These are phyloP conservation scores for Taphrina populina DNA, from an alignment of 1,139 yeast species.

Conservation along the genomic window DNA sequence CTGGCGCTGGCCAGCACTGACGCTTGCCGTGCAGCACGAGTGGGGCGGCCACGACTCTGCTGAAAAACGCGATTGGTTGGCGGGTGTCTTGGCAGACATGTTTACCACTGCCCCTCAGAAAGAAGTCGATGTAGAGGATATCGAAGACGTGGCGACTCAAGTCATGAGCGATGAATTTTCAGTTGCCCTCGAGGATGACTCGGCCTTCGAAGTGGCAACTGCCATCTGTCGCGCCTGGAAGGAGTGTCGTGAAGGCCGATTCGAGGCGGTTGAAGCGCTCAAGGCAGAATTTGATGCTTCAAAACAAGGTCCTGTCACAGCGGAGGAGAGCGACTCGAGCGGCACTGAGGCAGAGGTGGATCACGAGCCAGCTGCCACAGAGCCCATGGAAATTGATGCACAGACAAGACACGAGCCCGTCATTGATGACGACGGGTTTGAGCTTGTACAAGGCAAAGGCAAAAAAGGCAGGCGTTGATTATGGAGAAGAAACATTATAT, in stretches of 20 bases:
- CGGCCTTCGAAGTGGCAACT: constrained; percentile 71
- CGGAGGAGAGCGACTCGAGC: constrained; percentile 1
- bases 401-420: constrained; percentile 45
- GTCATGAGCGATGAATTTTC: constrained; percentile 97
- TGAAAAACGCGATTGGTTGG: constrained; percentile 94
- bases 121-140: constrained; percentile 59
- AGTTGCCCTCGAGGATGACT: constrained; percentile 80
- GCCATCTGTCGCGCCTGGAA: constrained; percentile 64
- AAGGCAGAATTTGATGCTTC: constrained; percentile 59
- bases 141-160: constrained; percentile 80
- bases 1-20: constrained; percentile 71
- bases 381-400: constrained; percentile 11
- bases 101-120: constrained; percentile 44
- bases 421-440: constrained; percentile 83
- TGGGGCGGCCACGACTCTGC: constrained; percentile 96
- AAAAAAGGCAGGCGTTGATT: constrained; percentile 5
- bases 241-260: constrained; percentile 59
- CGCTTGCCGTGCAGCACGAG: constrained; percentile 86
- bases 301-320: constrained; percentile 4
- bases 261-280: constrained; percentile 56
- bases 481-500: neutral
- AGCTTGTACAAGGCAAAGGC: constrained; percentile 73
- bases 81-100: constrained; percentile 76
- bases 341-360: constrained; percentile 28
- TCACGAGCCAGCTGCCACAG: constrained; percentile 20